Conservation (phyloP, 225 moss, liverwort and hornwort species). For the Anthoceros angustus region DNA sequence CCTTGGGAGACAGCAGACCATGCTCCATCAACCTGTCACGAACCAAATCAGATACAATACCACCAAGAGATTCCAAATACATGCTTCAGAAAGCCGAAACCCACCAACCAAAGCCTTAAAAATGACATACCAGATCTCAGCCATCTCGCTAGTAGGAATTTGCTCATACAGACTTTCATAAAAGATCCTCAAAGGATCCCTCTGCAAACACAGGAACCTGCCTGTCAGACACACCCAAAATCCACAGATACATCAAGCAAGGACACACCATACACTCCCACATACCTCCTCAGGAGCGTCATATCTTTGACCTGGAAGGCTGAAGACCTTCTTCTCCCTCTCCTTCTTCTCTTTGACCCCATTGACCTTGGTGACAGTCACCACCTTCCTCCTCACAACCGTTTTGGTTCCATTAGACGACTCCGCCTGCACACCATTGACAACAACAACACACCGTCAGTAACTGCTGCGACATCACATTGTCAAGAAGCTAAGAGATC, state of each 20-base stretch:
- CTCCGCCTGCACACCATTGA: slow-evolving; percentile 7
- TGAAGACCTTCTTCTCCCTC: slow-evolving; percentile 27
- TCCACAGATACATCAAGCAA: not conserved
- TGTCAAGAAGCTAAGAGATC: not conserved
- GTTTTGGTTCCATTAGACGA: slow-evolving; percentile 13
- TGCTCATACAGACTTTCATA: slow-evolving; percentile 35
- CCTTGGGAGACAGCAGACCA: slow-evolving; percentile 19
- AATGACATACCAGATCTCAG: slow-evolving; percentile 26
- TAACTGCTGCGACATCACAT: not conserved
- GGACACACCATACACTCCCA: not conserved
- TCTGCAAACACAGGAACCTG: slow-evolving; percentile 10
- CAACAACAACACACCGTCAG: not conserved
- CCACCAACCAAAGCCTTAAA: not conserved
- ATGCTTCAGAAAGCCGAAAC: not conserved
- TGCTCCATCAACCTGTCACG: slow-evolving; percentile 40
- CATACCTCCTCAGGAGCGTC: slow-evolving; percentile 34
- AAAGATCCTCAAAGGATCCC: slow-evolving; percentile 30
- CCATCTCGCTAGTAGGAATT: slow-evolving; percentile 32
- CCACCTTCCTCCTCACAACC: slow-evolving; percentile 17
- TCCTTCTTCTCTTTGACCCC: slow-evolving; percentile 13
- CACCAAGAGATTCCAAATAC: not conserved
- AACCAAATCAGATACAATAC: not conserved
- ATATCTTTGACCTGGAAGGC: slow-evolving; percentile 33
- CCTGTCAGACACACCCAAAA: not conserved
- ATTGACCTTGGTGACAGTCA: slow-evolving; percentile 4